Evolutionary conservation across 2,329 filamentous ascomycete genomes (phyloP).

Genomic region (Exophiala oligosperma): DNA sequence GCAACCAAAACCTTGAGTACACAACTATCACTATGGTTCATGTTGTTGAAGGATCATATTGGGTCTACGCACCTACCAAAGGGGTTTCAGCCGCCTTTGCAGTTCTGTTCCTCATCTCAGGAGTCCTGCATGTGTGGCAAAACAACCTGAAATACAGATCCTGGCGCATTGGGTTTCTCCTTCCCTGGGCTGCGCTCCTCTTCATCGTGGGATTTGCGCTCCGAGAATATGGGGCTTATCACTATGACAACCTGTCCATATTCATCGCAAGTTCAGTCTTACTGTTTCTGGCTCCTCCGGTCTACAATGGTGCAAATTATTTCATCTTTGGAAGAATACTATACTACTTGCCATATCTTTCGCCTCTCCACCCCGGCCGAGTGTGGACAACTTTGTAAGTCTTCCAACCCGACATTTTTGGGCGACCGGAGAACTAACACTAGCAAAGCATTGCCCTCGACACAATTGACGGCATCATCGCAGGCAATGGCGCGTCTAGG

Average conservation of each 20-base stretch:
- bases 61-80: slow-evolving; percentile 44
- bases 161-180: slow-evolving; percentile 43
- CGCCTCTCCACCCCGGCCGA: slow-evolving; percentile 54
- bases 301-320: slow-evolving; percentile 50
- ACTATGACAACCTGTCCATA: slow-evolving; percentile 37
- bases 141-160: slow-evolving; percentile 41
- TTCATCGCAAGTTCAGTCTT: slow-evolving; percentile 43
- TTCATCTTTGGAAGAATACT: slow-evolving; percentile 55
- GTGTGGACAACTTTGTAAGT: slow-evolving; percentile 57
- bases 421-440: too few species aligned
- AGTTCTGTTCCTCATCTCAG: slow-evolving; percentile 41
- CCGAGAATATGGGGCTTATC: slow-evolving; percentile 38
- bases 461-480: slow-evolving; percentile 48
- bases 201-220: slow-evolving; percentile 42
- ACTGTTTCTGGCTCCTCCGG: slow-evolving; percentile 41
- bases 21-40: slow-evolving; percentile 4
- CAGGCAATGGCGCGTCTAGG: slow-evolving; percentile 45
- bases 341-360: slow-evolving; percentile 49
- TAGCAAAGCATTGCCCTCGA: slow-evolving; percentile 45
- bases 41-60: slow-evolving; percentile 29
- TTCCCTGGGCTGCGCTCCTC: slow-evolving; percentile 43
- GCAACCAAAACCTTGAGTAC: too few species aligned
- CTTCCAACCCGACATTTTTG: too few species aligned
- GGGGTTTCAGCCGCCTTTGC: slow-evolving; percentile 43
- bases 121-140: slow-evolving; percentile 40